Percentiles rank a stretch among this genome's conserved stretches.
Evolutionary conservation across 306 rosid species (phyloP).

Genomic region (Rosa multiflora): DNA sequence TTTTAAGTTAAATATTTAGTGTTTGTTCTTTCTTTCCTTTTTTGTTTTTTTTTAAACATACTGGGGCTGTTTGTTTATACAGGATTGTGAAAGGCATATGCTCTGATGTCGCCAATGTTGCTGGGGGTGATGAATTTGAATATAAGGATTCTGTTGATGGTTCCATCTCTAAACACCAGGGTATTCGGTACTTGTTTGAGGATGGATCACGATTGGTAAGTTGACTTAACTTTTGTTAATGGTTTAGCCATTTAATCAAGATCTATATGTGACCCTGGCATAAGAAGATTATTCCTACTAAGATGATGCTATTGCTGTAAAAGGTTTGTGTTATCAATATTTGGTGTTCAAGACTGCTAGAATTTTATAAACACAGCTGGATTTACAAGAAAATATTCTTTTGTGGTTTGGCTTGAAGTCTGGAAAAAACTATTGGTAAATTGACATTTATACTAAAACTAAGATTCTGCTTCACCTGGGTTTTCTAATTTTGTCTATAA

Average conservation of each 20-base stretch:
- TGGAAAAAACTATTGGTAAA: background rate
- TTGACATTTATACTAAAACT: background rate
- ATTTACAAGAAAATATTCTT: background rate
- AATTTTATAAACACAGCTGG: background rate
- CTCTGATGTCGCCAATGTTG: constrained; percentile 78
- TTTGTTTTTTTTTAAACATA: background rate
- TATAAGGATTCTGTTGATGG: constrained; percentile 96
- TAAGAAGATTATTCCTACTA: background rate
- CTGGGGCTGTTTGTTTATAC: constrained; percentile 1
- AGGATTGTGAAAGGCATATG: constrained; percentile 71
- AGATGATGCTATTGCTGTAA: background rate
- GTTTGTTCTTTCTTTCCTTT: background rate
- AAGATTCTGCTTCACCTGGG: background rate
- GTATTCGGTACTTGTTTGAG: constrained; percentile 92
- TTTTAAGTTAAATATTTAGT: background rate
- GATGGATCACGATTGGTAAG: constrained; percentile 98
- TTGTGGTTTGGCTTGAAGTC: background rate
- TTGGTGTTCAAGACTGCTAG: background rate
- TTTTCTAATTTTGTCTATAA: background rate
- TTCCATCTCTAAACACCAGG: constrained; percentile 91
- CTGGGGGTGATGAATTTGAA: constrained; percentile 82
- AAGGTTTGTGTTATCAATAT: background rate
- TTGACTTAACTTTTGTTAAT: constrained; percentile 23
- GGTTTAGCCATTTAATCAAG: constrained; percentile 3
- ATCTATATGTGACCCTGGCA: background rate